phyloP scores from a whole-genome alignment of 768 basidiomycete genomes.

The Amanita rimosa region DNA sequence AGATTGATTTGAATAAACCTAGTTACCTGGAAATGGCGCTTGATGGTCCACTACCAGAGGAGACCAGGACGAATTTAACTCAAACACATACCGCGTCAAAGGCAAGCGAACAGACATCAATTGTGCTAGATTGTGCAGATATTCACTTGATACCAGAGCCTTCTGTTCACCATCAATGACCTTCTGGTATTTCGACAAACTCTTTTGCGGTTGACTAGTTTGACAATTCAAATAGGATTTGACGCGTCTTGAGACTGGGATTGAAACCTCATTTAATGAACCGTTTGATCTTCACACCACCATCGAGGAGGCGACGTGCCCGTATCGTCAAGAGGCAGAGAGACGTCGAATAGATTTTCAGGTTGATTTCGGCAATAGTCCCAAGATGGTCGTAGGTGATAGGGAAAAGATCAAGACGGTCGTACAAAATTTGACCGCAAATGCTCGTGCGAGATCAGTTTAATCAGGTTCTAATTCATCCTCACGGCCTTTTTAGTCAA shows the following conservation, averaged over 20 bases:
- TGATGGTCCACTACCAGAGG: constrained; percentile 58
- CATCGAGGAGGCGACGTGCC: constrained; percentile 48
- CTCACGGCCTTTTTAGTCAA: constrained; percentile 38
- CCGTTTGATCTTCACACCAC: constrained; percentile 55
- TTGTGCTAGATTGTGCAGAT: neutral
- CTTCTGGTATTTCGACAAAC: constrained; percentile 36
- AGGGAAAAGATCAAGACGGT: constrained; percentile 64
- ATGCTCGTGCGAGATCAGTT: constrained; percentile 38
- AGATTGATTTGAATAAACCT: neutral
- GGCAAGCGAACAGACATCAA: constrained; percentile 17
- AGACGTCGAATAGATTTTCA: constrained; percentile 49
- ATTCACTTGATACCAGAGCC: constrained; percentile 25
- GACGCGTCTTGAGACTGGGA: constrained; percentile 65
- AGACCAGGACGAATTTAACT: constrained; percentile 64
- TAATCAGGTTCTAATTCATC: neutral
- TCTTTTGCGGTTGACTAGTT: neutral
- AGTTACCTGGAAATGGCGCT: constrained; percentile 76
- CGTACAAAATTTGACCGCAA: constrained; percentile 68
- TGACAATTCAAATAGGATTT: constrained; percentile 36
- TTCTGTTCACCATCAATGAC: constrained; percentile 80
- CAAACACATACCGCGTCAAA: constrained; percentile 71
- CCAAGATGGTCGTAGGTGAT: constrained; percentile 60
- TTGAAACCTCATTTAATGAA: constrained; percentile 66
- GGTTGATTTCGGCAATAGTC: constrained; percentile 42
- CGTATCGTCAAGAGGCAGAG: constrained; percentile 58